A percentile compares a stretch with the other conserved stretches of the same genome.
Evolutionary conservation across 768 basidiomycete species (phyloP).

Genomic region (Rossbeevera mucosa): DNA sequence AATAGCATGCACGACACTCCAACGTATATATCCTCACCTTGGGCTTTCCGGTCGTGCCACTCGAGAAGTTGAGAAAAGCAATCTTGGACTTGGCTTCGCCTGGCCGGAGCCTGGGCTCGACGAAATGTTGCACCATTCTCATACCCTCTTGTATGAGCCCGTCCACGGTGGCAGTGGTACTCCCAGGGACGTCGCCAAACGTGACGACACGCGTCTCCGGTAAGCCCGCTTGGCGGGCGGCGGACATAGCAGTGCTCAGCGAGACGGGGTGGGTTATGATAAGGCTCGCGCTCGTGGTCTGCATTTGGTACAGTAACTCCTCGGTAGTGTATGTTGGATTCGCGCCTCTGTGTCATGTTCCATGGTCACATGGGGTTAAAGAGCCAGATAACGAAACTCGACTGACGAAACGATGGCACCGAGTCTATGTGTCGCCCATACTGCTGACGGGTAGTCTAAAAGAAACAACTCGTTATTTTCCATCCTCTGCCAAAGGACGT

Average conservation of each 20-base stretch:
- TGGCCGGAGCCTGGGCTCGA: slow-evolving; percentile 41
- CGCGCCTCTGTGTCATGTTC: slow-evolving; percentile 21
- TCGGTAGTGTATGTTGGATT: slow-evolving; percentile 34
- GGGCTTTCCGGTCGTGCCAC: slow-evolving; percentile 64
- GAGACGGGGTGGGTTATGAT: slow-evolving; percentile 30
- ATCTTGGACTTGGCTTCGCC: slow-evolving; percentile 60
- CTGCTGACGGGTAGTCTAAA: slow-evolving; percentile 50
- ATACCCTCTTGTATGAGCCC: slow-evolving; percentile 45
- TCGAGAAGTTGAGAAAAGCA: slow-evolving; percentile 69
- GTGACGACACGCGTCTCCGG: slow-evolving; percentile 27
- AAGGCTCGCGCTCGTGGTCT: slow-evolving; percentile 23
- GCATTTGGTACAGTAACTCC: slow-evolving; percentile 33
- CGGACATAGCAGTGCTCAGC: slow-evolving; percentile 26
- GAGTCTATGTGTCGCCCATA: slow-evolving; percentile 59
- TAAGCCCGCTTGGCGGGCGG: slow-evolving; percentile 29
- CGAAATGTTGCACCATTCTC: slow-evolving; percentile 35
- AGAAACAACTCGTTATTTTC: neutral
- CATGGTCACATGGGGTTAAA: neutral
- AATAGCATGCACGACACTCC: neutral
- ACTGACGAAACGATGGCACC: slow-evolving; percentile 57
- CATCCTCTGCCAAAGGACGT: neutral
- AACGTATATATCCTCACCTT: slow-evolving; percentile 12
- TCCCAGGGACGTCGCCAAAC: slow-evolving; percentile 19
- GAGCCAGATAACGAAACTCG: neutral
- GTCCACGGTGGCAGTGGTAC: slow-evolving; percentile 35